Evolutionary conservation across 345 rosid genomes (phyloP).

Genomic region (Euphorbia pulcherrima): DNA sequence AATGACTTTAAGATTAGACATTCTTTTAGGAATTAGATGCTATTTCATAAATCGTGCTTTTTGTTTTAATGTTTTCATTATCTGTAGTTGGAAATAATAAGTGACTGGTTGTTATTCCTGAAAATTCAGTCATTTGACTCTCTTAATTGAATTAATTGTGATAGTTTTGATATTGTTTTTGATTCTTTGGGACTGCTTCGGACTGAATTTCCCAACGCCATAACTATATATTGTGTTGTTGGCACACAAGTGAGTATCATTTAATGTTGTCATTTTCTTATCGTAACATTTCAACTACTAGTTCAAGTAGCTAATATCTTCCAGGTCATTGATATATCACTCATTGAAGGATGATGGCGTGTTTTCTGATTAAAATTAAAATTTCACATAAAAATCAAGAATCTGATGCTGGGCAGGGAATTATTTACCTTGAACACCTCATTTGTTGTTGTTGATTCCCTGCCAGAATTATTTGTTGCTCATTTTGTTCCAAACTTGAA

Average conservation of each 20-base stretch:
- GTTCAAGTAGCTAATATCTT: not conserved
- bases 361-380: not conserved
- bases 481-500: not conserved
- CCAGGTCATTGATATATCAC: not conserved
- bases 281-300: not conserved
- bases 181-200: conserved; percentile 82
- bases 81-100: not conserved
- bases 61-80: not conserved
- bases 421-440: not conserved
- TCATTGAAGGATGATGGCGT: not conserved
- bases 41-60: not conserved
- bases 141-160: conserved; percentile 17
- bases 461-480: not conserved
- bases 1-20: not conserved
- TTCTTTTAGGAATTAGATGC: not conserved
- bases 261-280: not conserved
- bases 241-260: conserved; percentile 71
- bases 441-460: not conserved
- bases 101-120: not conserved
- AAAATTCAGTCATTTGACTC: not conserved
- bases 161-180: conserved; percentile 76
- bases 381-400: not conserved
- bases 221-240: conserved; percentile 70
- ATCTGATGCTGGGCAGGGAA: not conserved
- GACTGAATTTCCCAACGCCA: conserved; percentile 85